Evolutionary conservation across 331 rosid genomes (phyloP).

Genomic region (Ulmus americana): DNA sequence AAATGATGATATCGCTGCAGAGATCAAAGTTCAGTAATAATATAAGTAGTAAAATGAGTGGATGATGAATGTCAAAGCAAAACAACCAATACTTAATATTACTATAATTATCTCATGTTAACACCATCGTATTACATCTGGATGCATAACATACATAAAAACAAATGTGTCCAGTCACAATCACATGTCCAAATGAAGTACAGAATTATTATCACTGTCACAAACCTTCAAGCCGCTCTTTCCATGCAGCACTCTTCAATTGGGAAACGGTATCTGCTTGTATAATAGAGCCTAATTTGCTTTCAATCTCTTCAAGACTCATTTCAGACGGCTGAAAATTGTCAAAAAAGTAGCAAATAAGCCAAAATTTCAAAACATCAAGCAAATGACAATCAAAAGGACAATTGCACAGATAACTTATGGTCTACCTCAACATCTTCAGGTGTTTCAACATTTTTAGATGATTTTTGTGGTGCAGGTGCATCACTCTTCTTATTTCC

Average conservation of each 20-base stretch:
- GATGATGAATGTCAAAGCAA: background rate
- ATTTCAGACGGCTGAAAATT: constrained; percentile 76
- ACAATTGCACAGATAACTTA: background rate
- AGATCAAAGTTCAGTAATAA: constrained; percentile 1
- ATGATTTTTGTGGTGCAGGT: constrained; percentile 48
- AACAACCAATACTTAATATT: background rate
- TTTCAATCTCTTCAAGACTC: constrained; percentile 94
- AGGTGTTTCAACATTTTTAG: constrained; percentile 53
- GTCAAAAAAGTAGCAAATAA: background rate
- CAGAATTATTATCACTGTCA: background rate
- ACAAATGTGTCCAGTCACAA: background rate
- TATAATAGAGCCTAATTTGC: constrained; percentile 73
- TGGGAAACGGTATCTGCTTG: constrained; percentile 63
- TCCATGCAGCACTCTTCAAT: constrained; percentile 85
- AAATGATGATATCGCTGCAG: constrained; percentile 79
- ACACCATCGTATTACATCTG: background rate
- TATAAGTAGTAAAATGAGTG: background rate
- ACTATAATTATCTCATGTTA: background rate
- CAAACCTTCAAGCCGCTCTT: constrained; percentile 91
- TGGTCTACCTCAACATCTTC: constrained; percentile 85
- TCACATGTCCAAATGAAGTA: background rate
- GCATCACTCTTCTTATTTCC: constrained; percentile 69
- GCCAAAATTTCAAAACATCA: background rate
- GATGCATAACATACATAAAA: background rate
- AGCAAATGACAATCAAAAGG: background rate